Percentiles rank a stretch among this genome's conserved stretches.
phyloP scores from a whole-genome alignment of 1,139 yeast species.

The Suhomyces guaymorum region DNA sequence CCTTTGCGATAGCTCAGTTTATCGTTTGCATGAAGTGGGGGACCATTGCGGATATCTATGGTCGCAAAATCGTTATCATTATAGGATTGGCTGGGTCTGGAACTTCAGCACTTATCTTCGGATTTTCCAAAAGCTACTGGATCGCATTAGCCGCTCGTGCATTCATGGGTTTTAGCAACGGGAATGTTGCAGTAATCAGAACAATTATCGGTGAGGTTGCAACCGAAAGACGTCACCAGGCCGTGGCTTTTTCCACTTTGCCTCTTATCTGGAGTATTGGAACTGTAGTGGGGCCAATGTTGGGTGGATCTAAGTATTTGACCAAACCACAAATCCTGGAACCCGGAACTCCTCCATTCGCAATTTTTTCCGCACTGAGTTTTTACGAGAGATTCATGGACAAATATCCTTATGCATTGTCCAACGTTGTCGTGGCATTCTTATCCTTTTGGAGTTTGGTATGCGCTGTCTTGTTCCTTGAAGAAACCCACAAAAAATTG shows the following conservation, averaged over 20 bases:
- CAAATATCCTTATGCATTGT: constrained; percentile 58
- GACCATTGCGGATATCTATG: constrained; percentile 31
- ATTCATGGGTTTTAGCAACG: constrained; percentile 37
- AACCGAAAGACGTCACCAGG: constrained; percentile 38
- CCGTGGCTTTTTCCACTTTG: constrained; percentile 37
- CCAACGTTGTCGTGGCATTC: constrained; percentile 55
- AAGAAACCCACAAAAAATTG: constrained; percentile 56
- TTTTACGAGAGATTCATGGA: constrained; percentile 31
- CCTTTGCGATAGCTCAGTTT: constrained; percentile 41
- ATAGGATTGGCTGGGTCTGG: constrained; percentile 37
- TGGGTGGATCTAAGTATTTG: constrained; percentile 49
- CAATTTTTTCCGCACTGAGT: no score
- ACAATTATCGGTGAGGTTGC: constrained; percentile 43
- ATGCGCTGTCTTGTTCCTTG: constrained; percentile 53
- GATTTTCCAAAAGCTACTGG: constrained; percentile 36
- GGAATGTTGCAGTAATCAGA: constrained; percentile 40
- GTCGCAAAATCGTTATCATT: constrained; percentile 35
- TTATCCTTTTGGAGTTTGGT: constrained; percentile 42
- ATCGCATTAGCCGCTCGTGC: constrained; percentile 36
- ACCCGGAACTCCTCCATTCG: no score
- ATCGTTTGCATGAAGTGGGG: constrained; percentile 42
- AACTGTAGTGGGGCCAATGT: constrained; percentile 40
- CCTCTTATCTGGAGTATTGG: constrained; percentile 41
- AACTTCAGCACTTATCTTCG: constrained; percentile 30
- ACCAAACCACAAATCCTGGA: constrained; percentile 29